Percentiles rank a stretch among this genome's conserved stretches.
phyloP scores from a whole-genome alignment of 2,329 filamentous ascomycete genomes.

The Allantophomopsis cytisporea region DNA sequence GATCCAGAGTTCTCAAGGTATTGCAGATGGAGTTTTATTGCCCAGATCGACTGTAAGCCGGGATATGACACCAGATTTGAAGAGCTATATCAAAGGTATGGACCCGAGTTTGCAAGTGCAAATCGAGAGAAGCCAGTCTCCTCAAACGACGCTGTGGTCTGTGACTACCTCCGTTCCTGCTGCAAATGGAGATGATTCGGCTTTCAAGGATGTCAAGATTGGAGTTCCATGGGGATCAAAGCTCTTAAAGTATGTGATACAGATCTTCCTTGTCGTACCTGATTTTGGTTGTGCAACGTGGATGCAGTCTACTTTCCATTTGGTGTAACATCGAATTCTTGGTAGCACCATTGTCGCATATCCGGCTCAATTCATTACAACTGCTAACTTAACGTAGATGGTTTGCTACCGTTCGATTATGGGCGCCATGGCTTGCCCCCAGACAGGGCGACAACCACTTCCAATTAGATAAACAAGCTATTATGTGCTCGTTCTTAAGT shows the following conservation, averaged over 20 bases:
- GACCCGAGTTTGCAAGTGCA: constrained; percentile 40
- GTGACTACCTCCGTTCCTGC: constrained; percentile 40
- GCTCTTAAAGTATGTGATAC: constrained; percentile 13
- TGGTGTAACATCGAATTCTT: too few species aligned
- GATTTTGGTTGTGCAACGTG: neutral
- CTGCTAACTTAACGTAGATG: constrained; percentile 34
- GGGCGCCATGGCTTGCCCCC: constrained; percentile 79
- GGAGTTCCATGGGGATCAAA: constrained; percentile 20
- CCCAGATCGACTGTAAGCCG: constrained; percentile 18
- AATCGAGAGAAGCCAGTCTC: constrained; percentile 48
- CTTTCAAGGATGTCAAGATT: constrained; percentile 25
- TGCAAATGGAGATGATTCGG: constrained; percentile 42
- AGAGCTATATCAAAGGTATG: constrained; percentile 40
- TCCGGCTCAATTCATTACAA: neutral
- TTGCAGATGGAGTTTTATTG: constrained; percentile 48
- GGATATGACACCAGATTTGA: constrained; percentile 11
- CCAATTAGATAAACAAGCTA: constrained; percentile 59
- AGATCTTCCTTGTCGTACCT: constrained; percentile 33
- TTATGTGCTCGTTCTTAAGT: constrained; percentile 68
- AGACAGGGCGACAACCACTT: constrained; percentile 62
- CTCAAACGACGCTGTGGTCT: constrained; percentile 58
- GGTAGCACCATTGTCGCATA: too few species aligned
- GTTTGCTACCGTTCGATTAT: constrained; percentile 70
- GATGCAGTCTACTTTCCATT: too few species aligned
- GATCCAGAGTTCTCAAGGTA: constrained; percentile 49